Percentiles rank a stretch among this genome's conserved stretches.
Evolutionary conservation across 495 filamentous ascomycete genomes (phyloP).

Genomic region (Penicillium ochrochloron): DNA sequence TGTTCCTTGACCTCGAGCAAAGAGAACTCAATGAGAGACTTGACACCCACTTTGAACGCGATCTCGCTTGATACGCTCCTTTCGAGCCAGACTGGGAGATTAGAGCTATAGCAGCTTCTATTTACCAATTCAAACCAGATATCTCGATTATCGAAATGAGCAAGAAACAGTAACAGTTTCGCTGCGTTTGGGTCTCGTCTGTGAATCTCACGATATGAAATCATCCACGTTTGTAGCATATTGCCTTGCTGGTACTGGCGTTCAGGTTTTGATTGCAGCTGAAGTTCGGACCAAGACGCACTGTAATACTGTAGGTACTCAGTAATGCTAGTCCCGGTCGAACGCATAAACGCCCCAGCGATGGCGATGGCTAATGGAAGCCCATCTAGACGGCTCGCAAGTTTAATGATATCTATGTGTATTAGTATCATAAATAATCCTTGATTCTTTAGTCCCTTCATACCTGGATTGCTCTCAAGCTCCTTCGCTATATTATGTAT

Average conservation of each 20-base stretch:
- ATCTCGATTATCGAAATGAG: conserved; percentile 55
- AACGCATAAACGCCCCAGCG: conserved; percentile 46
- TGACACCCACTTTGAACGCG: conserved; percentile 34
- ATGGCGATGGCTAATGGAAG: conserved; percentile 49
- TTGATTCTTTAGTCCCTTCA: not conserved
- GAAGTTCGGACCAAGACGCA: conserved; percentile 44
- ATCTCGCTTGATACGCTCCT: conserved; percentile 31
- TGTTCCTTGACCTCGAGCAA: conserved; percentile 34
- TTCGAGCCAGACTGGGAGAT: conserved; percentile 37
- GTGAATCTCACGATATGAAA: conserved; percentile 47
- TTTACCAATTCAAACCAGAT: conserved; percentile 56
- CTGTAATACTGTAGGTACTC: conserved; percentile 48
- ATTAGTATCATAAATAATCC: conserved; percentile 24
- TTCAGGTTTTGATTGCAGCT: conserved; percentile 32
- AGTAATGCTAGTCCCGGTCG: conserved; percentile 36
- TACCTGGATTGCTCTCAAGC: conserved; percentile 24
- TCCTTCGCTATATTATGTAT: not conserved
- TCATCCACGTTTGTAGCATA: conserved; percentile 51
- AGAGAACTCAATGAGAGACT: conserved; percentile 38
- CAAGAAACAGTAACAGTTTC: conserved; percentile 48
- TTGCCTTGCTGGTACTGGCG: conserved; percentile 41
- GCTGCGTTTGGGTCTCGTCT: conserved; percentile 39
- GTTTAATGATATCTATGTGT: conserved; percentile 28
- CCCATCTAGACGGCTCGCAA: conserved; percentile 39
- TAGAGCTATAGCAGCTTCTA: conserved; percentile 14